Base-by-base conservation (phyloP, 2,329 filamentous ascomycete genomes). In the Fragosphaeria purpurea region DNA sequence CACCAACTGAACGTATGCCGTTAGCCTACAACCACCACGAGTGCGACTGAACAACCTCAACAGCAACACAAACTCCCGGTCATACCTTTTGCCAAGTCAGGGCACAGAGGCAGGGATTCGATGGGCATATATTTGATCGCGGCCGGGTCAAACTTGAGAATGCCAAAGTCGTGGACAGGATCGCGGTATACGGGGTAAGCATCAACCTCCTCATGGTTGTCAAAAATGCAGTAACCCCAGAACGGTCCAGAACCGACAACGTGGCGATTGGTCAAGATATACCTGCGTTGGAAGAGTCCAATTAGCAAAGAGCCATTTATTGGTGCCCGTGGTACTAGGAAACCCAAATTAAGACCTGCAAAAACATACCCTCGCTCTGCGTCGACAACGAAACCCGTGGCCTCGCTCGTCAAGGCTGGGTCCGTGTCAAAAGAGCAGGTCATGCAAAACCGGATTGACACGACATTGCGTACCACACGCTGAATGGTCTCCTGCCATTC, bases 371-470 rank as follows among this genome's bases (percentile, higher is more conserved):
- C 93, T 65, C 81, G 82, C 69, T 95, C 85, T 5, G 93, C 88
- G 70, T 98, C 93, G 31, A 98, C 93, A 12, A 98, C 90, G 64
- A 98, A 98, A 7, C 93, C 93, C 0, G 93, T 98, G 4, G 93
- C 93, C 71, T 98, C 93, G 61, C 89, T 96, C 13, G 88, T 88
- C 66, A 95, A 77, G 6, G 93, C 93, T 33, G 88, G 74, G 60
- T 98, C 93, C n/a, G 93, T 97, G 66, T 98, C 93, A 66, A 98
- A 98, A 31, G 91, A 90, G 66, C 88, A 95, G 0, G 93, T 96
- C 74, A 96, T 89, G 66, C 91, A 97, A 72, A 98, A 98, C 58
- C 95, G 86, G 61, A 98, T 97, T n/a, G 91, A 95, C 46, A 98
- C 93, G 13, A 97, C 93, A 59, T 90, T 95, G 64, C 85, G 83